These are phyloP conservation scores for Domatiomyces globalis DNA, from an alignment of 2,329 filamentous ascomycete genomes.

Conservation along the genomic window DNA sequence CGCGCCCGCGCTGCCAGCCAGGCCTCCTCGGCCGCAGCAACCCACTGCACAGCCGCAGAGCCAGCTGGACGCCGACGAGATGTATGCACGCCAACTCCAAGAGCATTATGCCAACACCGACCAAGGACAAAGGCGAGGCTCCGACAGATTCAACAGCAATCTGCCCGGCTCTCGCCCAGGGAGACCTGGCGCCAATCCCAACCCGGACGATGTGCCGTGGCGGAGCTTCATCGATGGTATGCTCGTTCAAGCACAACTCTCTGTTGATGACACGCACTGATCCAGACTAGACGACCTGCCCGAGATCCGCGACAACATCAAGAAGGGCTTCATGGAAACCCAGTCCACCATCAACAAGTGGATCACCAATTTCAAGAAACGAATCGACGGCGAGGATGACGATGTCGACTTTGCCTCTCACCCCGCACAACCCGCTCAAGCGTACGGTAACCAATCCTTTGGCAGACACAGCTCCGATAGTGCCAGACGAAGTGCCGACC, in stretches of 20 bases:
- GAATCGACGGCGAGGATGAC: slow-evolving; percentile 74
- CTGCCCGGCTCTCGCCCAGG: slow-evolving; percentile 19
- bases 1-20: slow-evolving; percentile 45
- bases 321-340: slow-evolving; percentile 88
- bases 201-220: slow-evolving; percentile 38
- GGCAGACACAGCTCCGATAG: slow-evolving; percentile 45
- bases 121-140: slow-evolving; percentile 17
- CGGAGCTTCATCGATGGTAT: slow-evolving; percentile 71
- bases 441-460: slow-evolving; percentile 25
- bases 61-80: slow-evolving; percentile 80
- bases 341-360: slow-evolving; percentile 85
- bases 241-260: not conserved
- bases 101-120: slow-evolving; percentile 59
- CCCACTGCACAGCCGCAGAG: slow-evolving; percentile 32
- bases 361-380: slow-evolving; percentile 85
- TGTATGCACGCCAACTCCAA: slow-evolving; percentile 81
- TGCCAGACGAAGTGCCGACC: slow-evolving; percentile 65
- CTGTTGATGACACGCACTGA: slow-evolving; percentile 7
- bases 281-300: slow-evolving; percentile 62
- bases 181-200: slow-evolving; percentile 25
- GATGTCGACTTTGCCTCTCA: slow-evolving; percentile 41
- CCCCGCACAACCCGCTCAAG: slow-evolving; percentile 24
- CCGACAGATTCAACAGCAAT: slow-evolving; percentile 20
- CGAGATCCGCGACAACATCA: slow-evolving; percentile 80
- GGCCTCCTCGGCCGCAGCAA: slow-evolving; percentile 59